Evolutionary conservation across 139 green algal genomes (phyloP).

Genomic region (Asterochloris sp.): DNA sequence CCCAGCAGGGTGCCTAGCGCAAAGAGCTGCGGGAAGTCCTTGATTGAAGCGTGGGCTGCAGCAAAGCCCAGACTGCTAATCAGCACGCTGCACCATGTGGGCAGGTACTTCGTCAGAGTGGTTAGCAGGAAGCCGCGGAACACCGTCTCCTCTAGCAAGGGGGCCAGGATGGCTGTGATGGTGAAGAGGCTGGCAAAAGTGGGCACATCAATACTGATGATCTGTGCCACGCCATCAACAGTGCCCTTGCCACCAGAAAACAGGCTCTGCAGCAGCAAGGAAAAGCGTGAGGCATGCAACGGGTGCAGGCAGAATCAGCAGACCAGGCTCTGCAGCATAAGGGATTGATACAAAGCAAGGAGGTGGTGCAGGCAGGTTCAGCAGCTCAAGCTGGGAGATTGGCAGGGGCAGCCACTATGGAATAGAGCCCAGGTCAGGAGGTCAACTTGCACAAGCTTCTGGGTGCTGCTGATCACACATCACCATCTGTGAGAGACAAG

Average conservation of each 20-base stretch:
- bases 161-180: slow-evolving; percentile 61
- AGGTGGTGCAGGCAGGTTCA: not conserved
- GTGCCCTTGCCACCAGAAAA: slow-evolving; percentile 48
- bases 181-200: slow-evolving; percentile 60
- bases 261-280: not conserved
- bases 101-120: slow-evolving; percentile 71
- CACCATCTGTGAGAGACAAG: too few species aligned
- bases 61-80: slow-evolving; percentile 67
- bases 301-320: not conserved
- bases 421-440: not conserved
- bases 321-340: not conserved
- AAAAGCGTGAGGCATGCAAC: not conserved
- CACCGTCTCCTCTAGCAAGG: slow-evolving; percentile 82
- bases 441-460: not conserved
- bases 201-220: slow-evolving; percentile 61
- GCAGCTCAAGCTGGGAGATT: not conserved
- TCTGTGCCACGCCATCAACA: slow-evolving; percentile 67
- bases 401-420: not conserved
- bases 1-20: slow-evolving; percentile 77
- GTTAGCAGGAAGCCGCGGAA: slow-evolving; percentile 90
- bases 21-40: slow-evolving; percentile 75
- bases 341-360: not conserved
- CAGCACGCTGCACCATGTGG: slow-evolving; percentile 57
- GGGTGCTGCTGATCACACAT: too few species aligned
- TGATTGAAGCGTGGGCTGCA: slow-evolving; percentile 62